Evolutionary conservation across 169 alveolate genomes (phyloP), one percentile per base, ranked within the genome.

Genomic region (Cyclospora cayetanensis): DNA sequence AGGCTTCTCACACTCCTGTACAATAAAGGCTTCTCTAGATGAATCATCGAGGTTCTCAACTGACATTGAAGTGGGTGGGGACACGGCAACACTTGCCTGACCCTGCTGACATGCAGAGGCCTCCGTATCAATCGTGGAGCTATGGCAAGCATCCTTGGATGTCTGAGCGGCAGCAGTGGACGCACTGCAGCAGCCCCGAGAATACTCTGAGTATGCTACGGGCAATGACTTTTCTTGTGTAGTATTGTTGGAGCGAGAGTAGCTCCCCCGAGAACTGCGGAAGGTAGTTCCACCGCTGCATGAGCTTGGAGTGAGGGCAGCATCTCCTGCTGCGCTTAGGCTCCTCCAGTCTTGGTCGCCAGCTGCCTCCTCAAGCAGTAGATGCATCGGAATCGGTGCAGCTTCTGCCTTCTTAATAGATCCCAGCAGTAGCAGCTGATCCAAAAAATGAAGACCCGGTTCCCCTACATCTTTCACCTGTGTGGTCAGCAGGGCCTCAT

Each of bases 351-450:
- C 43, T 1, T 25, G 9, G 7, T 68, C 84, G 37, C 50, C 87
- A n/a, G n/a, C n/a, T 11, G 50, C 29, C 18, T 77, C 87, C 29
- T 77, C 87, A 1, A 11, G 68, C 20, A 77, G 15, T 15, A 77
- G 70, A 29, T 25, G 87, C 50, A 39, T 7, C n/a, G 87, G 87
- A 1, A 77, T 11, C 27, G 87, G 43, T 12, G 68, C 35, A 4
- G 87, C 87, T 0, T 4, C 68, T 41, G 86, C 65, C 27, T 18
- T 68, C 22, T 46, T 55, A 1, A 77, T 29, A 29, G 68, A 11
- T 43, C 55, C 34, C 46, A 77, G 70, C 27, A 46, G 87, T 46
- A 77, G 43, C 87, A 77, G 70, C 87, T 77, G 87, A 43, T 77
- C 68, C 29, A 77, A 53, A 34, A 77, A 60, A 31, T 11, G 15